Evolutionary conservation across 225 moss, liverwort and hornwort species (phyloP).

Genomic region (Marchantia paleacea): DNA sequence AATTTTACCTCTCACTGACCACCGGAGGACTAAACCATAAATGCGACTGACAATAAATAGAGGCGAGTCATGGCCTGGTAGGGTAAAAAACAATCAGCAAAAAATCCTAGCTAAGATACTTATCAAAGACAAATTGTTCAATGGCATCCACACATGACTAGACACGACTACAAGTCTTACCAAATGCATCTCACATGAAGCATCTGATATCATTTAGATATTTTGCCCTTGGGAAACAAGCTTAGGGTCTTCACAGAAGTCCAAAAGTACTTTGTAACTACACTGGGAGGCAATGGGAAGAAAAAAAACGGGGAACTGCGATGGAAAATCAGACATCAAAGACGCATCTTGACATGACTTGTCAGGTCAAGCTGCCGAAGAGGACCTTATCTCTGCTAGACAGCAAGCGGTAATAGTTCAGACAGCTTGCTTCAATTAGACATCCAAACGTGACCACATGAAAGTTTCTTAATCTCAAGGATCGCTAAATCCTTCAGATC

Average conservation of each 20-base stretch:
- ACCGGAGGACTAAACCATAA: background rate
- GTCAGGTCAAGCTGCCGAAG: slow-evolving; percentile 9
- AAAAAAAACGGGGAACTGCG: background rate
- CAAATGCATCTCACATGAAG: background rate
- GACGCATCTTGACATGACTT: background rate
- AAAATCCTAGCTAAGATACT: background rate
- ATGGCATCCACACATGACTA: background rate
- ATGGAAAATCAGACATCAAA: slow-evolving; percentile 2
- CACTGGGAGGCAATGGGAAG: background rate
- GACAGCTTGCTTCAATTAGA: background rate
- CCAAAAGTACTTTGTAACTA: background rate
- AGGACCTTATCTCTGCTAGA: background rate
- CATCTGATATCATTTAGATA: background rate
- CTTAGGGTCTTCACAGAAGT: background rate
- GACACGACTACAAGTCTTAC: background rate
- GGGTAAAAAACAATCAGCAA: background rate
- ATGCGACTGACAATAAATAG: background rate
- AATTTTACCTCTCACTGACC: too few relatives aligned
- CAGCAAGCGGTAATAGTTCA: background rate
- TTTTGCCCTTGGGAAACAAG: background rate
- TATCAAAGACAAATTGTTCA: background rate
- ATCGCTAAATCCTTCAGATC: background rate
- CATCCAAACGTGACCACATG: background rate
- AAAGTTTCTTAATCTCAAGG: background rate
- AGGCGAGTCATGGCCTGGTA: background rate